phyloP scores from a whole-genome alignment of 768 basidiomycete species.

The Leccinum boreale region DNA sequence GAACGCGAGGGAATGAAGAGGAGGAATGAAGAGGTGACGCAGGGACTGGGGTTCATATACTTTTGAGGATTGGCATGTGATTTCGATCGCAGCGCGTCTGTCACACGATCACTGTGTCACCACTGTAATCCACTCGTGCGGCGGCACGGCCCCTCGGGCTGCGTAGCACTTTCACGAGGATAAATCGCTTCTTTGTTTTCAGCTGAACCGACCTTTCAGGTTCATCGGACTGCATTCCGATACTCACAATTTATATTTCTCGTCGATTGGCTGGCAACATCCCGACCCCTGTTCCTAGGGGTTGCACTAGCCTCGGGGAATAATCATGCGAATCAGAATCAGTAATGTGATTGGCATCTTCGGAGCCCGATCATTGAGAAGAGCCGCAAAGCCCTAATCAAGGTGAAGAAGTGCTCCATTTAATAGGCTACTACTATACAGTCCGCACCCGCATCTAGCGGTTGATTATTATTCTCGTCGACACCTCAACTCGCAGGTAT shows the following conservation, averaged over 20 bases:
- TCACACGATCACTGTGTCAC: constrained; percentile 22
- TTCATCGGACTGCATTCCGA: not conserved
- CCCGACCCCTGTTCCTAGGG: constrained; percentile 9
- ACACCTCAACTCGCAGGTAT: not conserved
- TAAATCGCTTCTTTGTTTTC: too few relatives aligned
- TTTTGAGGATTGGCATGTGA: constrained; percentile 21
- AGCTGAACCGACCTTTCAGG: not conserved
- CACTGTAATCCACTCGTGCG: not conserved
- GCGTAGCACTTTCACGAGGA: constrained; percentile 9
- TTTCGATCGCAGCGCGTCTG: constrained; percentile 15
- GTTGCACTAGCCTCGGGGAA: not conserved
- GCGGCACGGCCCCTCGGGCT: not conserved
- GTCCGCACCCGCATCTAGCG: not conserved
- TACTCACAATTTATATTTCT: not conserved
- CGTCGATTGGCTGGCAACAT: not conserved
- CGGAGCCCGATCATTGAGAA: constrained; percentile 4
- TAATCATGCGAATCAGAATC: constrained; percentile 7
- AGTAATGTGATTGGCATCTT: constrained; percentile 7
- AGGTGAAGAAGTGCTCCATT: not conserved
- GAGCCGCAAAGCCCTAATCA: not conserved
- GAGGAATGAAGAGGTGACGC: constrained; percentile 8
- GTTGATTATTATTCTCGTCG: not conserved
- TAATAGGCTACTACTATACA: not conserved
- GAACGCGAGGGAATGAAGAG: constrained; percentile 1
- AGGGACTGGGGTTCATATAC: constrained; percentile 29